Conservation (phyloP, 2,329 filamentous ascomycete species). For the Alternaria arbusti region DNA sequence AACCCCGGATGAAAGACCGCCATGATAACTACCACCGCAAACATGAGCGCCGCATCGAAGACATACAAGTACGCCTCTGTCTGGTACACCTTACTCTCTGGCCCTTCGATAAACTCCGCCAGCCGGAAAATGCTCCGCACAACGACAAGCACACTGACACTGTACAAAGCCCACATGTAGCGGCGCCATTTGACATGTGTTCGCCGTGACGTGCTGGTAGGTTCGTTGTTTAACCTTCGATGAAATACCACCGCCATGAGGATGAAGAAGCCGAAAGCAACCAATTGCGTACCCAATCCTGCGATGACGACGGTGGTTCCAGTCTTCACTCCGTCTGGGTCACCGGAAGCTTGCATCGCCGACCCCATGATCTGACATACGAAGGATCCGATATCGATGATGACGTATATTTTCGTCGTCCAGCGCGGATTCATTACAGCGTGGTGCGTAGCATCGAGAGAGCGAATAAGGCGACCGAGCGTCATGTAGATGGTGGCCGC, state of each 20-base stretch:
- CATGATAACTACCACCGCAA: slow-evolving; percentile 11
- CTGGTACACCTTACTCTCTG: slow-evolving; percentile 8
- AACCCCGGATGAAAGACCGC: slow-evolving; percentile 19
- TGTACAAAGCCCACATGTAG: slow-evolving; percentile 14
- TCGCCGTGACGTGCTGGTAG: slow-evolving; percentile 2
- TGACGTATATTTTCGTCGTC: slow-evolving; percentile 26
- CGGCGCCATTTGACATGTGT: slow-evolving; percentile 15
- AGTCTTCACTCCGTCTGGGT: slow-evolving; percentile 2
- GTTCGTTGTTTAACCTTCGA: slow-evolving; percentile 9
- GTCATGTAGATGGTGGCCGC: slow-evolving; percentile 60
- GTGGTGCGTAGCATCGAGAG: slow-evolving; percentile 46
- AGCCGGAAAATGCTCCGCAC: slow-evolving; percentile 22
- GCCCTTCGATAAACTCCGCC: slow-evolving; percentile 19
- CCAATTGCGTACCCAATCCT: slow-evolving; percentile 22
- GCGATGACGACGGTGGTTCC: slow-evolving; percentile 18
- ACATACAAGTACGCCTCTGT: slow-evolving; percentile 22
- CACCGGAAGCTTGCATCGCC: slow-evolving; percentile 22
- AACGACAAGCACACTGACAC: slow-evolving; percentile 20
- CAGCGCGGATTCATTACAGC: slow-evolving; percentile 48
- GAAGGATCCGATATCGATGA: slow-evolving; percentile 29
- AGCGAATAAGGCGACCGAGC: slow-evolving; percentile 53
- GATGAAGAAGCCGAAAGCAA: slow-evolving; percentile 21
- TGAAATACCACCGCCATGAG: slow-evolving; percentile 17
- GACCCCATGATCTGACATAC: slow-evolving; percentile 27
- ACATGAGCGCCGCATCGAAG: slow-evolving; percentile 25